Evolutionary conservation across 306 rosid genomes (phyloP), one percentile per base, ranked within the genome.

Genomic region (Sesbania bispinosa): DNA sequence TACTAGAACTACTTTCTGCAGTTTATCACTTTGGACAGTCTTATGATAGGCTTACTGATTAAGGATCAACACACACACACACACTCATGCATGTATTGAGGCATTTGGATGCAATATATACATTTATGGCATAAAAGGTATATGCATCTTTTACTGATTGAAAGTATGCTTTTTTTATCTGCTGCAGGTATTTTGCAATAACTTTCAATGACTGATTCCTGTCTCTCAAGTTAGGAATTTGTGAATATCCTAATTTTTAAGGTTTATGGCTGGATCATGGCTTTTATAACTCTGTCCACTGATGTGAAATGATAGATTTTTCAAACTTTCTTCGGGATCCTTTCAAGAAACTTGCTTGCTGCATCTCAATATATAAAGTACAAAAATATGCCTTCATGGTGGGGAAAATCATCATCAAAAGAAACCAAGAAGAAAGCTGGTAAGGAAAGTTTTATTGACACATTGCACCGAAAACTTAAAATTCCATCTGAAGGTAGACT

Each of bases 351-450:
- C 48, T 60, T 47, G 47, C 14, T 64, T 47, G 20, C 77, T 30
- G 39, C 70, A 38, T 38, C 62, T 57, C 42, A 60, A 13, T 68
- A 42, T 71, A 71, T 38, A 72, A 52, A 33, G 67, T 59, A 75
- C 73, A 32, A 85, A 32, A 85, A 80, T 64, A 92, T 92, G 98
- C 98, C 76, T 83, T 66, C 96, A 47, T 92, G 96, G 98, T 89
- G 96, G 96, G 90, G 81, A 46, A 89, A 74, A 76, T 85, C 84
- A 1, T 84, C 96, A 6, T 89, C 98, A 71, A 92, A 88, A 81
- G 96, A 88, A 58, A 77, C 77, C 33, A 92, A 92, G 90, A 89
- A 92, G 87, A 92, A 92, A 77, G 53, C 87, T 10, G 66, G 77
- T 54, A 89, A 88, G 86, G 96, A 88, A 83, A 88, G 96, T 85